Base-by-base conservation (phyloP, 2,329 filamentous ascomycete species). In the Nothopassalora personata region DNA sequence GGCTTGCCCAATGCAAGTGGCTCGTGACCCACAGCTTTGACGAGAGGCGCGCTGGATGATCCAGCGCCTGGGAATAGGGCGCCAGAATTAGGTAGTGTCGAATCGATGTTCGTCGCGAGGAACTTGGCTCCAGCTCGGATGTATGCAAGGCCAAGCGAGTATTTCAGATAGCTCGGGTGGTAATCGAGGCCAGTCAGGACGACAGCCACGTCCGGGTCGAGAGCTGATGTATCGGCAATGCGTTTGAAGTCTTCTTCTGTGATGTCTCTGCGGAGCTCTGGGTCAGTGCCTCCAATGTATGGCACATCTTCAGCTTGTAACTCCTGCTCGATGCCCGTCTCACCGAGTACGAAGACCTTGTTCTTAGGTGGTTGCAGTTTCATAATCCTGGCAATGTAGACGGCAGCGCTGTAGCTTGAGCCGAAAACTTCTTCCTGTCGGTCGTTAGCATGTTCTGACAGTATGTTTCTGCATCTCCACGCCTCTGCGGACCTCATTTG, bases 381-480 rank as follows among this genome's bases (percentile, higher is more conserved):
- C 67, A 99, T 83, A 75, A 99, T 96, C 65, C 92, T 89, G 9
- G 90, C 88, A 72, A 99, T 96, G 80, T 99, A 99, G 73, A 99
- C 87, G 63, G 93, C 90, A 45, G 94, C 87, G 65, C 91, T 96
- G 82, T 99, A 99, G 43, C 92, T 89, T 8, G 93, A 96, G 62
- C 90, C 91, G 73, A 99, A 99, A 66, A 99, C 89, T 78, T 99
- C 94, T 71, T 97, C 91, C 81, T 85, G 65, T n/a, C 34, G 19
- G 13, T 4, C 13, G 48, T 46, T 53, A 18, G 59, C 45, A n/a
- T 47, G 18, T 51, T 34, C 34, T 39, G 28, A 34, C 1, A 9
- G 3, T 39, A 18, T 34, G 13, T 27, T 5, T 4, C 39, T 39
- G 18, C 2, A n/a, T 13, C 13, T 11, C 6, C 18, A 15, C 11